A percentile compares a stretch with the other conserved stretches of the same genome.
Conservation (phyloP, 2,329 filamentous ascomycete species). For the Exophiala bonariae region DNA sequence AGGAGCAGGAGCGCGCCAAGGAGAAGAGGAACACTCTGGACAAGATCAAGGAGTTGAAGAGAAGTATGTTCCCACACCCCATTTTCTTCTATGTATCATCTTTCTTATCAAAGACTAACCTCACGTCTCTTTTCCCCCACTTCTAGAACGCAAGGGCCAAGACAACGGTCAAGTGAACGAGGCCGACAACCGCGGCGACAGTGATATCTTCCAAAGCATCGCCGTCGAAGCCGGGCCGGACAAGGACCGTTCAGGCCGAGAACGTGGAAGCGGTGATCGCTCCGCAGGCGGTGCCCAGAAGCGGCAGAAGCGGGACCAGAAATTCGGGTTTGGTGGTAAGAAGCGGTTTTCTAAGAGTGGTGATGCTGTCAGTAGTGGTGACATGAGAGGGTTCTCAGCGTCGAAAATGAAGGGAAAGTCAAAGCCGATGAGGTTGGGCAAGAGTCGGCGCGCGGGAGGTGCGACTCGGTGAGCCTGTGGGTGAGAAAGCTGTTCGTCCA, state of each 20-base stretch:
- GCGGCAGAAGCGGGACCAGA: conserved; percentile 88
- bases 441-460: conserved; percentile 45
- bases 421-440: conserved; percentile 49
- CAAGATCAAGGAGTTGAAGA: conserved; percentile 92
- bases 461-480: not conserved
- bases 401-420: conserved; percentile 76
- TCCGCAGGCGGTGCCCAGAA: conserved; percentile 39
- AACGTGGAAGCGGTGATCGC: conserved; percentile 41
- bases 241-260: conserved; percentile 36
- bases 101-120: conserved; percentile 21
- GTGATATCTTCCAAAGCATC: conserved; percentile 57
- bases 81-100: conserved; percentile 18
- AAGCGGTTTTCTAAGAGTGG: conserved; percentile 90
- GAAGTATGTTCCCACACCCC: conserved; percentile 67
- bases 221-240: conserved; percentile 43
- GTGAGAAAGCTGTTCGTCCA: too few species aligned
- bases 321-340: conserved; percentile 95
- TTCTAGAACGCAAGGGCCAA: conserved; percentile 76
- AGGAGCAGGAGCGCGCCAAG: conserved; percentile 90
- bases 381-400: conserved; percentile 75
- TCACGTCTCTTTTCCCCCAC: conserved; percentile 6
- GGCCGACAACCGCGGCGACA: conserved; percentile 76
- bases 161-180: conserved; percentile 63
- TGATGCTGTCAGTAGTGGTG: conserved; percentile 78
- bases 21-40: conserved; percentile 90